Evolutionary conservation across 208 protist genomes (phyloP).

Genomic region (Entamoeba dispar): DNA sequence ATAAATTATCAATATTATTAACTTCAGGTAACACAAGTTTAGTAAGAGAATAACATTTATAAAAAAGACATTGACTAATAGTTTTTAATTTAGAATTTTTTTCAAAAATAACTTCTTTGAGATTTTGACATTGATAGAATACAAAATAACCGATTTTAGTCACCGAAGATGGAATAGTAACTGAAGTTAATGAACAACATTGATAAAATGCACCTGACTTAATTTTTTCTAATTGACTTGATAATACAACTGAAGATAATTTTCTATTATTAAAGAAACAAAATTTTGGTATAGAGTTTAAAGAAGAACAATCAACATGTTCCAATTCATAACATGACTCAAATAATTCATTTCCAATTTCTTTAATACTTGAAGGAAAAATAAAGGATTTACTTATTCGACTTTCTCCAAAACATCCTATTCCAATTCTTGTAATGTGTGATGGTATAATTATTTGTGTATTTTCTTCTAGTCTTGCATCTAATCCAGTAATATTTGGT

Average conservation of each 20-base stretch:
- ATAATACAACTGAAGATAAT: not conserved
- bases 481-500: not conserved
- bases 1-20: not conserved
- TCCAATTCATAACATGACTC: not conserved
- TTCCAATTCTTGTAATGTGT: not conserved
- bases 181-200: not conserved
- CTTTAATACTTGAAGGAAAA: not conserved
- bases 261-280: not conserved
- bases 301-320: not conserved
- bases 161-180: not conserved
- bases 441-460: not conserved
- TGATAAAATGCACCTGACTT: not conserved
- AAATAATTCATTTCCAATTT: not conserved
- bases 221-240: not conserved
- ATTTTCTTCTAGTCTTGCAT: too few species aligned
- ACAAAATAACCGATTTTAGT: not conserved
- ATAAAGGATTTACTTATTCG: not conserved
- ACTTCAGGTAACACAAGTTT: not conserved
- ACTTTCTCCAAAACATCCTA: not conserved
- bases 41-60: not conserved
- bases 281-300: not conserved
- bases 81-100: not conserved
- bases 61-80: not conserved
- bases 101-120: not conserved
- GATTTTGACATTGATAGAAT: not conserved